phyloP scores from a whole-genome alignment of 2,329 filamentous ascomycete species.

The Alternaria dauci region DNA sequence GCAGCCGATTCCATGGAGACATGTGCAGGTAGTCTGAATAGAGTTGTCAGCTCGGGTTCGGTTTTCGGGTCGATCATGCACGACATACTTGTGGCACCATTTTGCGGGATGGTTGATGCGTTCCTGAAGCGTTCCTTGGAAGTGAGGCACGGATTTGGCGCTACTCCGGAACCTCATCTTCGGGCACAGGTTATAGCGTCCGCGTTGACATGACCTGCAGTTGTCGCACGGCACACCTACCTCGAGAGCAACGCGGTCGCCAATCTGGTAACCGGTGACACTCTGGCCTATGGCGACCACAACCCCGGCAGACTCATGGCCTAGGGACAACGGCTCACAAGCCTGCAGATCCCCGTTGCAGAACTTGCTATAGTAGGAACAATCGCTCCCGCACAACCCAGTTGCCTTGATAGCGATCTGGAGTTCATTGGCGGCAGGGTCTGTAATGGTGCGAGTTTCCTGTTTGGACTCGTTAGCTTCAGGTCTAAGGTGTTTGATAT shows the following conservation, averaged over 20 bases:
- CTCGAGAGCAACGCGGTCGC: constrained; percentile 53
- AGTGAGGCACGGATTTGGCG: constrained; percentile 55
- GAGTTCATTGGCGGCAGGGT: constrained; percentile 66
- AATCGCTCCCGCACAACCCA: constrained; percentile 74
- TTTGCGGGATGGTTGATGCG: constrained; percentile 55
- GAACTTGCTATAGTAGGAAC: constrained; percentile 76
- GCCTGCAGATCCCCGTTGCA: constrained; percentile 75
- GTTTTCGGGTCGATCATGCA: constrained; percentile 40
- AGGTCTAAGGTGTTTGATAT: constrained; percentile 20
- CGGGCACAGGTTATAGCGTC: constrained; percentile 54
- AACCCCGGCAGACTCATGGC: constrained; percentile 53
- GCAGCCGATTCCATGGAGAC: constrained; percentile 52
- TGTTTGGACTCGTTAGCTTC: constrained; percentile 47
- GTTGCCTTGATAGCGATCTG: constrained; percentile 72
- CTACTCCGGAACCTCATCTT: constrained; percentile 55
- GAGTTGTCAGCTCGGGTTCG: constrained; percentile 41
- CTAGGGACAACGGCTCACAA: constrained; percentile 69
- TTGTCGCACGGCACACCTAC: constrained; percentile 54
- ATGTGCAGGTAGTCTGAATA: constrained; percentile 50
- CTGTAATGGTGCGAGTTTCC: constrained; percentile 64
- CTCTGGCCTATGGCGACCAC: constrained; percentile 51
- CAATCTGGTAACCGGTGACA: constrained; percentile 50
- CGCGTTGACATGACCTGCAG: constrained; percentile 53
- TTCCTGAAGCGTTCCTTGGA: constrained; percentile 55
- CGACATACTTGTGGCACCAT: constrained; percentile 56